Evolutionary conservation across 306 rosid genomes (phyloP).

Genomic region (Dryas drummondii): DNA sequence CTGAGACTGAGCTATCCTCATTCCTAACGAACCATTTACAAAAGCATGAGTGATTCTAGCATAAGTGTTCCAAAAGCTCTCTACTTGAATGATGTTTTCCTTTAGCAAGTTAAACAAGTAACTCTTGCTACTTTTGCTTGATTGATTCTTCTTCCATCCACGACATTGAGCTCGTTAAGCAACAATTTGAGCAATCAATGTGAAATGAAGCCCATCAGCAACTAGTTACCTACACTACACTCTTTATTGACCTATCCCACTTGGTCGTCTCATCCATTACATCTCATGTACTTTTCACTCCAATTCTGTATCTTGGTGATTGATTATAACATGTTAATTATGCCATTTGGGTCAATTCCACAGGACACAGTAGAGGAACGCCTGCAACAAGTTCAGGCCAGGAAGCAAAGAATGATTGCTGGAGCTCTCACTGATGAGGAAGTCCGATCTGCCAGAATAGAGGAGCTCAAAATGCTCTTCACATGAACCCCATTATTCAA

Average conservation of each 20-base stretch:
- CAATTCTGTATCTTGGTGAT: not conserved
- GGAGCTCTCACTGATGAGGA: conserved; percentile 81
- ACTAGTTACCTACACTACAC: not conserved
- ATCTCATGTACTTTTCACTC: not conserved
- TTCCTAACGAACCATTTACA: not conserved
- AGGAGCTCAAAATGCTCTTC: conserved; percentile 79
- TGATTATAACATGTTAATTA: not conserved
- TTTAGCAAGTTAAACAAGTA: not conserved
- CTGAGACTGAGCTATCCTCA: not conserved
- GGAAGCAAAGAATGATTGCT: conserved; percentile 72
- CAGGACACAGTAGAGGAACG: conserved; percentile 75
- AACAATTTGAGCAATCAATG: not conserved
- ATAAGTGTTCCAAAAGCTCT: not conserved
- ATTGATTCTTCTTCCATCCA: not conserved
- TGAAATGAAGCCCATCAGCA: not conserved
- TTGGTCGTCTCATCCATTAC: not conserved
- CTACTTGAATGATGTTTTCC: not conserved
- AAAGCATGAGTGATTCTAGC: not conserved
- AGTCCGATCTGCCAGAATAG: conserved; percentile 66
- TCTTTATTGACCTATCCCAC: no score
- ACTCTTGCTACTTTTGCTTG: not conserved
- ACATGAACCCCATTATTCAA: conserved; percentile 25
- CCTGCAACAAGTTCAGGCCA: conserved; percentile 72
- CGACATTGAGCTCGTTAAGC: not conserved
- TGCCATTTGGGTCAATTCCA: not conserved